Evolutionary conservation across 352 stramenopile species (phyloP).

Genomic region (Elongisporangium anandrum): DNA sequence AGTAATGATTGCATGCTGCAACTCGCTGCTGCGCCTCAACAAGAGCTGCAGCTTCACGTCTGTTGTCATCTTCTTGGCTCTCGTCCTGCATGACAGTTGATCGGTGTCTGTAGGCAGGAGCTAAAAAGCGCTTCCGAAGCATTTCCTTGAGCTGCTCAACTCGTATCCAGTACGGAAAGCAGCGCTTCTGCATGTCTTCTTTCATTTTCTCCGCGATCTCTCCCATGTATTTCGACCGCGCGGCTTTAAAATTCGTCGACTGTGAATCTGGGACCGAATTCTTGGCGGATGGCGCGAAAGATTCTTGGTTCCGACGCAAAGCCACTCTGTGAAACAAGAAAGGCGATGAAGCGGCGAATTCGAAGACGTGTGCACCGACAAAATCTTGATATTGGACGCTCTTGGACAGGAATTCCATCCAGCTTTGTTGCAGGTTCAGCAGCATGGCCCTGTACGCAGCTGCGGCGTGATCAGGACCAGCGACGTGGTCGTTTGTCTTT

Average conservation of each 20-base stretch:
- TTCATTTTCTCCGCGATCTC: constrained; percentile 45
- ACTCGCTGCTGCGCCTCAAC: neutral
- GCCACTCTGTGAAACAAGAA: constrained; percentile 25
- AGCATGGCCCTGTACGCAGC: constrained; percentile 5
- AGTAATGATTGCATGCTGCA: constrained; percentile 6
- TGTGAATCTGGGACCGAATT: constrained; percentile 3
- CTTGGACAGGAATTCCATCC: constrained; percentile 17
- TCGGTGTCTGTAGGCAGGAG: neutral
- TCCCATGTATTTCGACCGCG: constrained; percentile 37
- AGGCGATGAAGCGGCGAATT: constrained; percentile 43
- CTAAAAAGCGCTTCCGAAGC: constrained; percentile 20
- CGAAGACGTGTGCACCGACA: constrained; percentile 32
- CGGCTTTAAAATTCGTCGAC: constrained; percentile 19
- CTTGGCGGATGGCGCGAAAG: constrained; percentile 3
- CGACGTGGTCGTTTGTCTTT: neutral
- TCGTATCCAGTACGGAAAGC: constrained; percentile 39
- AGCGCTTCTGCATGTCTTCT: constrained; percentile 33
- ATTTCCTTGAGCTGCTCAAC: constrained; percentile 32
- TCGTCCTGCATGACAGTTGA: neutral
- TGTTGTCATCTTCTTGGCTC: neutral
- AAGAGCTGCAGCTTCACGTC: neutral
- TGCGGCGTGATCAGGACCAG: constrained; percentile 3
- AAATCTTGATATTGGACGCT: constrained; percentile 32
- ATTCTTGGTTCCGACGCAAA: neutral
- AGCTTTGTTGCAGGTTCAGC: constrained; percentile 23